phyloP scores from a whole-genome alignment of 805 yeast species.

The Myxozyma mucilagina region DNA sequence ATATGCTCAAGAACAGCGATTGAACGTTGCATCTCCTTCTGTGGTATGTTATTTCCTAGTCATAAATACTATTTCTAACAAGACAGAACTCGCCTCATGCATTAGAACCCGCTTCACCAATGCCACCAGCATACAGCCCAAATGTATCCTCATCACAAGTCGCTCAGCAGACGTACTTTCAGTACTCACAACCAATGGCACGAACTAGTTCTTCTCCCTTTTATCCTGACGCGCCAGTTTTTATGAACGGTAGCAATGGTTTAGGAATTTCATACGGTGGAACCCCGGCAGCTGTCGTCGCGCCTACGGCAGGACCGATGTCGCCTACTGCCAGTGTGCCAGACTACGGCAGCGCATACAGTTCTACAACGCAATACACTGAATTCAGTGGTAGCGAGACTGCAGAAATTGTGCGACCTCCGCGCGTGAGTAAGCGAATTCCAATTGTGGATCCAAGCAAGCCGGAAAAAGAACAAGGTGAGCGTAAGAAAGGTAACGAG shows the following conservation, averaged over 20 bases:
- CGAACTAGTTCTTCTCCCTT: constrained; percentile 8
- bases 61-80: neutral
- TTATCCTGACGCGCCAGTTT: constrained; percentile 18
- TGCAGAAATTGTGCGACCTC: constrained; percentile 12
- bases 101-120: neutral
- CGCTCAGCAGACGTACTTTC: constrained; percentile 1
- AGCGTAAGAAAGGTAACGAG: neutral
- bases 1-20: constrained; percentile 4
- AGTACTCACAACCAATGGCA: constrained; percentile 1
- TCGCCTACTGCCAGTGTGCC: too few species aligned
- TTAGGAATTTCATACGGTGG: constrained; percentile 3
- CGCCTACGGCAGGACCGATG: too few species aligned
- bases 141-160: neutral
- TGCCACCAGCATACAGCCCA: neutral
- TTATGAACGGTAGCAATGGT: constrained; percentile 2
- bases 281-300: neutral
- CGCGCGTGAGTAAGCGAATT: constrained; percentile 26
- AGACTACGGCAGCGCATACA: too few species aligned
- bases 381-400: neutral
- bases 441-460: constrained; percentile 25
- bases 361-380: neutral
- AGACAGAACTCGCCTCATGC: neutral
- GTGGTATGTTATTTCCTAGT: neutral
- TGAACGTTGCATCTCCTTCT: neutral
- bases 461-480: neutral